Evolutionary conservation across 768 basidiomycete genomes (phyloP).

Genomic region (Nevesoporus exiguus): DNA sequence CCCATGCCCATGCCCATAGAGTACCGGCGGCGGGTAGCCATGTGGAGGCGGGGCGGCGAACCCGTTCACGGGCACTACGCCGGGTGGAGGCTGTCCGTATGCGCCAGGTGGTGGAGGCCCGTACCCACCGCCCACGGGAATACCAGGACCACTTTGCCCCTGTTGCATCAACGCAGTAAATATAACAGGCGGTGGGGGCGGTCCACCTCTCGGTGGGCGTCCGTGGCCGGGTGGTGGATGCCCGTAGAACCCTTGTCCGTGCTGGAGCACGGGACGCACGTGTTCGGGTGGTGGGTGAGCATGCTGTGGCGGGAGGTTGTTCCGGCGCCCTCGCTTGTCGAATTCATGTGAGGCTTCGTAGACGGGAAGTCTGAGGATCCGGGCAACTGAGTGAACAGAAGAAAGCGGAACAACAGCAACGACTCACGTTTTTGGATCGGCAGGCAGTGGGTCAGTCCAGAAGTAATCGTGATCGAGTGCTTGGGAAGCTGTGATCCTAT

Average conservation of each 20-base stretch:
- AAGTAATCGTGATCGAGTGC: slow-evolving; percentile 94
- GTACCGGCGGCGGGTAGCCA: slow-evolving; percentile 20
- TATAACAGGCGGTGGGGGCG: slow-evolving; percentile 27
- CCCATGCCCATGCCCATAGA: slow-evolving; percentile 10
- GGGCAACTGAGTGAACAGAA: background rate
- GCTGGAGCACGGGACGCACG: slow-evolving; percentile 33
- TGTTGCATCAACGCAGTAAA: slow-evolving; percentile 32
- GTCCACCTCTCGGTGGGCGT: slow-evolving; percentile 31
- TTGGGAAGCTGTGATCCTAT: slow-evolving; percentile 78
- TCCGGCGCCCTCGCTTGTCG: slow-evolving; percentile 66
- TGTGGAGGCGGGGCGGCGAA: slow-evolving; percentile 14
- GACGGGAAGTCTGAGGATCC: slow-evolving; percentile 51
- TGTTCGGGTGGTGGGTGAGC: slow-evolving; percentile 30
- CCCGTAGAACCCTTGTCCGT: slow-evolving; percentile 27
- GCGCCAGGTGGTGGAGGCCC: slow-evolving; percentile 11
- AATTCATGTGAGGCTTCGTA: slow-evolving; percentile 86
- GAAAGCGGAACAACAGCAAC: background rate
- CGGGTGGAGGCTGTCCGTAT: slow-evolving; percentile 13
- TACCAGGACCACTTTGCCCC: slow-evolving; percentile 8
- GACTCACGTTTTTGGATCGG: slow-evolving; percentile 74
- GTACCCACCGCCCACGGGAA: slow-evolving; percentile 12
- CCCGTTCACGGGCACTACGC: slow-evolving; percentile 13
- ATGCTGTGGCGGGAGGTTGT: slow-evolving; percentile 29
- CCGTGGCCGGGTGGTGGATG: slow-evolving; percentile 35
- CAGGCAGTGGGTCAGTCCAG: slow-evolving; percentile 86